Evolutionary conservation across 768 basidiomycete species (phyloP).

Genomic region (Goffeauzyma gilvescens): DNA sequence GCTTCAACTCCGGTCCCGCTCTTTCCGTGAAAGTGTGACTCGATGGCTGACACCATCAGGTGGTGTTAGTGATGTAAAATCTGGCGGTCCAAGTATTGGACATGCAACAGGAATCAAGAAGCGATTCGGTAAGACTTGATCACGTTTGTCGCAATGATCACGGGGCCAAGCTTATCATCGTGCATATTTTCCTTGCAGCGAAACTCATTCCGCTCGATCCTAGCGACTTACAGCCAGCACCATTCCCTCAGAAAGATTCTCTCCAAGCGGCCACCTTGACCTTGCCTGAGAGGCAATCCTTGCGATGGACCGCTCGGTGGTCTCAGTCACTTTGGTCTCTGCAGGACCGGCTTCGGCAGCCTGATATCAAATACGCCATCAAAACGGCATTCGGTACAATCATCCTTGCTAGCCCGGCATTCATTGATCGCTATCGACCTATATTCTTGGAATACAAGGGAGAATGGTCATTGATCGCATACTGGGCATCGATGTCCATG

Average conservation of each 20-base stretch:
- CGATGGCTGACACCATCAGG: conserved; percentile 1
- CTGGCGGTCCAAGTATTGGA: no score
- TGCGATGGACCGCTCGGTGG: conserved; percentile 45
- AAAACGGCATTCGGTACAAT: conserved; percentile 46
- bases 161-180: background rate
- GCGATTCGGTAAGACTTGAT: no score
- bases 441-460: conserved; percentile 65
- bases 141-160: no score
- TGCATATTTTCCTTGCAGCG: conserved; percentile 11
- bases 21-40: background rate
- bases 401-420: conserved; percentile 68
- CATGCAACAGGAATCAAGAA: no score
- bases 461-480: conserved; percentile 91
- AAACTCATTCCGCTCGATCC: conserved; percentile 32
- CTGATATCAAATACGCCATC: conserved; percentile 67
- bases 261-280: conserved; percentile 75
- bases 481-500: conserved; percentile 34
- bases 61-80: no score
- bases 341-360: conserved; percentile 46
- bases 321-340: conserved; percentile 57
- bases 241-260: conserved; percentile 63
- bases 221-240: conserved; percentile 35
- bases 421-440: conserved; percentile 57
- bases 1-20: conserved; percentile 4
- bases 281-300: conserved; percentile 45